These are phyloP conservation scores for Trichocladium antarcticum DNA, from an alignment of 495 filamentous ascomycete genomes.

Conservation along the genomic window DNA sequence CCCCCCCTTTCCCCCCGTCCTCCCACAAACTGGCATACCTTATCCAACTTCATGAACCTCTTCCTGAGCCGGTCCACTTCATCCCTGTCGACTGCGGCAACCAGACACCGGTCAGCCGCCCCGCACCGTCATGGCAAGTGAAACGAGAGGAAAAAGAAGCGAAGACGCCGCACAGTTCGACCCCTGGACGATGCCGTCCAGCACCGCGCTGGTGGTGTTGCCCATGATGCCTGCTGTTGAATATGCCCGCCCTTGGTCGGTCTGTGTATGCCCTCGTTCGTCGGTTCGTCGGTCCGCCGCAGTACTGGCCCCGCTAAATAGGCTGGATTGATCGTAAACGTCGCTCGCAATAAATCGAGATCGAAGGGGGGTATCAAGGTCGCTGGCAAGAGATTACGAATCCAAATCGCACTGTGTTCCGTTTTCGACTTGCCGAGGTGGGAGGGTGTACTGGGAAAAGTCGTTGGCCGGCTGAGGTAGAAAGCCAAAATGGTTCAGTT, in stretches of 20 bases:
- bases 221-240: slow-evolving; percentile 53
- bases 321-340: too few relatives aligned
- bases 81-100: slow-evolving; percentile 71
- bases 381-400: too few relatives aligned
- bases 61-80: slow-evolving; percentile 93
- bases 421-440: too few relatives aligned
- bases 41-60: slow-evolving; percentile 98
- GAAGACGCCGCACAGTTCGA: slow-evolving; percentile 64
- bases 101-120: slow-evolving; percentile 2
- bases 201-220: slow-evolving; percentile 68
- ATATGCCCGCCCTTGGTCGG: neutral
- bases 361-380: too few relatives aligned
- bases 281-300: neutral
- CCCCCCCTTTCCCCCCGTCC: neutral
- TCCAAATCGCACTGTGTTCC: too few relatives aligned
- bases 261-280: neutral
- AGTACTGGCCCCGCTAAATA: too few relatives aligned
- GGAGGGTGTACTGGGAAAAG: too few relatives aligned
- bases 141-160: neutral
- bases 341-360: too few relatives aligned
- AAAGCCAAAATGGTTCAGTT: too few relatives aligned
- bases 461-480: too few relatives aligned
- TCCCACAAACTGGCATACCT: slow-evolving; percentile 44
- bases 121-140: neutral
- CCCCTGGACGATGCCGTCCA: slow-evolving; percentile 90